Conservation (phyloP, 371 early-diverging fungal genomes). For the Mucor piriformis region DNA sequence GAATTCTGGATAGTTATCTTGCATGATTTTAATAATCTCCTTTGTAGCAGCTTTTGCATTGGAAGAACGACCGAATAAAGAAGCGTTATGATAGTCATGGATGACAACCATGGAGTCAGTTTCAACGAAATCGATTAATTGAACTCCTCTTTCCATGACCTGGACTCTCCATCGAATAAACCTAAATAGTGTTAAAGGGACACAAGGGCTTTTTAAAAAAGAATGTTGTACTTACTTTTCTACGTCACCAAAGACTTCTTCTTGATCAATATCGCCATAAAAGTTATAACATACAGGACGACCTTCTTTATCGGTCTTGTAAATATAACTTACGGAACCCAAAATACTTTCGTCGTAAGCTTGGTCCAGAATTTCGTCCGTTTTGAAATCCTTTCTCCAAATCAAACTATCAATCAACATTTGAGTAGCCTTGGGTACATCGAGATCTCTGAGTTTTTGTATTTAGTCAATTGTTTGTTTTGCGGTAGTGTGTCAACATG, state of each 20-base stretch:
- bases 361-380: slow-evolving; percentile 51
- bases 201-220: too few species aligned
- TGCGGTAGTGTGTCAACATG: background rate
- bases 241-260: slow-evolving; percentile 60
- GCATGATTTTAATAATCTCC: slow-evolving; percentile 58
- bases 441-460: slow-evolving; percentile 28
- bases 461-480: too few species aligned
- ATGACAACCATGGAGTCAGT: slow-evolving; percentile 63
- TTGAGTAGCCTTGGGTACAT: slow-evolving; percentile 40
- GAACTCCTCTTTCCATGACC: slow-evolving; percentile 60
- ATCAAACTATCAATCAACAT: slow-evolving; percentile 56
- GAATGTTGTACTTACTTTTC: slow-evolving; percentile 45
- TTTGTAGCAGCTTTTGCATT: slow-evolving; percentile 58
- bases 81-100: slow-evolving; percentile 62
- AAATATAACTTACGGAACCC: slow-evolving; percentile 52
- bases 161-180: slow-evolving; percentile 68
- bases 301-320: slow-evolving; percentile 51
- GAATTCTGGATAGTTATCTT: slow-evolving; percentile 67
- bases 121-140: slow-evolving; percentile 53
- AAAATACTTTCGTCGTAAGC: slow-evolving; percentile 51
- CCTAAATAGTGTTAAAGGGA: too few species aligned
- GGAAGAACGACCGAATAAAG: slow-evolving; percentile 51
- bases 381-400: slow-evolving; percentile 58
- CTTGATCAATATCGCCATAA: slow-evolving; percentile 60
- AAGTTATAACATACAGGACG: slow-evolving; percentile 67